phyloP scores from a whole-genome alignment of 805 yeast genomes.

The Cyberlindnera mycetangii region DNA sequence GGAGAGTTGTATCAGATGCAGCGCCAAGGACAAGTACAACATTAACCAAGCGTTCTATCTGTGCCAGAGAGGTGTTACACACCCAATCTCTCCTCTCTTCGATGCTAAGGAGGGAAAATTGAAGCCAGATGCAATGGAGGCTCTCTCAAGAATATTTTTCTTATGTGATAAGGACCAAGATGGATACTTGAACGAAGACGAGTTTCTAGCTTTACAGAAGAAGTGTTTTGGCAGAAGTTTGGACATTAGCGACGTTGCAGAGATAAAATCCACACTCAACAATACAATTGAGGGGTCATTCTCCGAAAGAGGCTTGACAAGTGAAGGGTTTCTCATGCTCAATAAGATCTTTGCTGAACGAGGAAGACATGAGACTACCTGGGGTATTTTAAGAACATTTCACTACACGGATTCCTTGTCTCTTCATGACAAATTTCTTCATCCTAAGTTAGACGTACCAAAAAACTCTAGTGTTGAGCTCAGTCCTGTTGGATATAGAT shows the following conservation, averaged over 20 bases:
- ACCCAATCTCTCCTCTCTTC: conserved; percentile 88
- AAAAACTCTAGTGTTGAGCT: conserved; percentile 79
- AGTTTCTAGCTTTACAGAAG: conserved; percentile 64
- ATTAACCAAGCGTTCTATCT: conserved; percentile 90
- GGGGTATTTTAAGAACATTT: conserved; percentile 90
- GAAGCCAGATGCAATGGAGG: conserved; percentile 73
- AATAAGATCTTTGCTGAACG: conserved; percentile 82
- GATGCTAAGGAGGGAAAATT: conserved; percentile 86
- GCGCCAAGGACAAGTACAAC: conserved; percentile 80
- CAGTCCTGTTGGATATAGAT: conserved; percentile 88
- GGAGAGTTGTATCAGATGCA: conserved; percentile 85
- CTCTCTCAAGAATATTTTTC: conserved; percentile 77
- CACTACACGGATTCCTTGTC: conserved; percentile 92
- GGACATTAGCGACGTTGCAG: conserved; percentile 47
- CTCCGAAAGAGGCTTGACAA: conserved; percentile 54
- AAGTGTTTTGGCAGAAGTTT: conserved; percentile 68
- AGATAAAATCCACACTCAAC: conserved; percentile 38
- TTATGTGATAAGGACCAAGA: conserved; percentile 90
- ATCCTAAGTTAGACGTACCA: conserved; percentile 76
- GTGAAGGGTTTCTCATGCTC: conserved; percentile 71
- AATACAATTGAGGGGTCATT: conserved; percentile 32
- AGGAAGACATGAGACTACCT: conserved; percentile 94
- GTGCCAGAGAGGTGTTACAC: conserved; percentile 89
- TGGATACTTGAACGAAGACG: conserved; percentile 69
- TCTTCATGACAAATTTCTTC: conserved; percentile 72